phyloP scores from a whole-genome alignment of 176 grass and related monocot genomes.

The Canna indica region DNA sequence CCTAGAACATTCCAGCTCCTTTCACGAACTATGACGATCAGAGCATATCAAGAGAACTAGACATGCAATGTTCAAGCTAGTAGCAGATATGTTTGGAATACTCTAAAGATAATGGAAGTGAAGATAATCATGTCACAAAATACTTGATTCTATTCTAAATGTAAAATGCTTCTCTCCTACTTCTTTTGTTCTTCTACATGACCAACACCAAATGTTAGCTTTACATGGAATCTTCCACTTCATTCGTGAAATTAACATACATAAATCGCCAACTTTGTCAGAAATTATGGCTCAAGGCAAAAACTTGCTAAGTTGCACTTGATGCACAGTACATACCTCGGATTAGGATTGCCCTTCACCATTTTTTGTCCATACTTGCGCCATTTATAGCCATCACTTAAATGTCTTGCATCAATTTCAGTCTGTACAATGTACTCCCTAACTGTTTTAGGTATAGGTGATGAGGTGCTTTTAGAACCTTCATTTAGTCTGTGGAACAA shows the following conservation, averaged over 20 bases:
- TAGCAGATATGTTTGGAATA: background rate
- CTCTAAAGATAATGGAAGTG: background rate
- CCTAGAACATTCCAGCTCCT: background rate
- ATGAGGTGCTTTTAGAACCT: slow-evolving; percentile 27
- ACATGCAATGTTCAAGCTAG: background rate
- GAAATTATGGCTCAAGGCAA: too few relatives aligned
- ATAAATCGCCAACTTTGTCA: too few relatives aligned
- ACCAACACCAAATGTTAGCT: too few relatives aligned
- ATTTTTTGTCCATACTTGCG: slow-evolving; percentile 98
- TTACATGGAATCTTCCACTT: too few relatives aligned
- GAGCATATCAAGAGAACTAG: background rate
- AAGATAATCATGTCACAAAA: too few relatives aligned
- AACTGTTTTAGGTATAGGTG: slow-evolving; percentile 60
- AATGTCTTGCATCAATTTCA: slow-evolving; percentile 37
- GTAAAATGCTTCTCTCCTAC: too few relatives aligned
- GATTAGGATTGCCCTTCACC: slow-evolving; percentile 97
- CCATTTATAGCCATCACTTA: slow-evolving; percentile 94
- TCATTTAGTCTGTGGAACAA: slow-evolving; percentile 43
- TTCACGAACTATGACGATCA: background rate
- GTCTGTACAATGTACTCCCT: slow-evolving; percentile 79
- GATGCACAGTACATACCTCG: slow-evolving; percentile 42
- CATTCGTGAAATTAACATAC: too few relatives aligned
- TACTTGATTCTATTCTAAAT: too few relatives aligned
- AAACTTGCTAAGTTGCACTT: background rate
- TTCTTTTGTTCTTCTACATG: too few relatives aligned